These are phyloP conservation scores for Aspergillus sparsus DNA, from an alignment of 495 filamentous ascomycete genomes.

Conservation along the genomic window DNA sequence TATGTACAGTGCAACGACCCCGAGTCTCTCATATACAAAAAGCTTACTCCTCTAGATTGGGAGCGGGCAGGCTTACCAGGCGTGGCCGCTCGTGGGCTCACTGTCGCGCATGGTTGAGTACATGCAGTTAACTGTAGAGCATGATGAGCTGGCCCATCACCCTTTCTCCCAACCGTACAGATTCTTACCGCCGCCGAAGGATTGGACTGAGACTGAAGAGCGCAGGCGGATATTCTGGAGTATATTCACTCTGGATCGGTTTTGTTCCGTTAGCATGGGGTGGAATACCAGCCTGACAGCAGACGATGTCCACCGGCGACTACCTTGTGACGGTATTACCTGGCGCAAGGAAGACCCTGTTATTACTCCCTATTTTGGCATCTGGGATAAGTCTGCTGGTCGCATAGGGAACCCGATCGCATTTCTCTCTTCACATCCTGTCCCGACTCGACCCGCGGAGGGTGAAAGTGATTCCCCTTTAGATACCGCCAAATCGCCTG, in stretches of 20 bases:
- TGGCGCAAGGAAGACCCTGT: slow-evolving; percentile 37
- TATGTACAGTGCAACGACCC: slow-evolving; percentile 8
- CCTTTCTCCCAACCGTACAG: slow-evolving; percentile 9
- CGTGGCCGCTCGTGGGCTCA: slow-evolving; percentile 40
- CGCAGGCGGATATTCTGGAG: slow-evolving; percentile 55
- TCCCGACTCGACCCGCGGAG: not conserved
- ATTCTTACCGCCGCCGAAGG: slow-evolving; percentile 33
- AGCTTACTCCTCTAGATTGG: slow-evolving; percentile 26
- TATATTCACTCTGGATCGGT: slow-evolving; percentile 52
- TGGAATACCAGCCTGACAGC: slow-evolving; percentile 45
- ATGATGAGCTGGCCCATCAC: slow-evolving; percentile 5
- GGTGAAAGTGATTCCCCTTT: slow-evolving; percentile 5
- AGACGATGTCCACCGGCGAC: slow-evolving; percentile 27
- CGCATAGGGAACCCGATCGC: slow-evolving; percentile 38
- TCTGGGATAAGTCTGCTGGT: slow-evolving; percentile 40
- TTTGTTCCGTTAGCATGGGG: slow-evolving; percentile 34
- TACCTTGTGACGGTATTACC: slow-evolving; percentile 29
- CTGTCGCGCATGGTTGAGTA: slow-evolving; percentile 43
- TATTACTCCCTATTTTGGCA: slow-evolving; percentile 42
- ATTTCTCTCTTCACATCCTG: slow-evolving; percentile 22
- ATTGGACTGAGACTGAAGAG: slow-evolving; percentile 54
- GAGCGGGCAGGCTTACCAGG: slow-evolving; percentile 27
- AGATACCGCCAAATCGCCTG: slow-evolving; percentile 14
- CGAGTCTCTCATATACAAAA: too few species aligned
- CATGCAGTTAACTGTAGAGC: slow-evolving; percentile 38